Evolutionary conservation across 768 basidiomycete species (phyloP).

Genomic region (Polyporus arcularius): DNA sequence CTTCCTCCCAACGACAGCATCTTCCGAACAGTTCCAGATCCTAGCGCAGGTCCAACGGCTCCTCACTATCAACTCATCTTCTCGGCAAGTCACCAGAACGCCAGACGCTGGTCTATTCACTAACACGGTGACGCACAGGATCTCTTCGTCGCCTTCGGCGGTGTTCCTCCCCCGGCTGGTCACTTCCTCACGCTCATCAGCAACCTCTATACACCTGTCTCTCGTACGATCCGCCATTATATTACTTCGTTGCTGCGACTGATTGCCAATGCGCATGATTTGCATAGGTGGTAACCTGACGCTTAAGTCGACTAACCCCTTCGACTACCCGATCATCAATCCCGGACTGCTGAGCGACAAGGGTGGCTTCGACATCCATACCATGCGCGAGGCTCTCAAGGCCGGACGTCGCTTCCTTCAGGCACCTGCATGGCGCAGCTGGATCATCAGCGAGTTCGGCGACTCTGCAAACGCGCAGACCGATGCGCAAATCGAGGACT

Average conservation of each 20-base stretch:
- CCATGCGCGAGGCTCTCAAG: conserved; percentile 22
- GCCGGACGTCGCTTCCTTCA: not conserved
- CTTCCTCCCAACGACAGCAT: not conserved
- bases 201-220: not conserved
- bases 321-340: conserved; percentile 35
- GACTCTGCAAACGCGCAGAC: not conserved
- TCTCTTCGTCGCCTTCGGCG: not conserved
- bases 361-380: conserved; percentile 24
- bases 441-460: not conserved
- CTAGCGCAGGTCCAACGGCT: not conserved
- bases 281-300: conserved; percentile 8
- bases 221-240: not conserved
- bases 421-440: conserved; percentile 13
- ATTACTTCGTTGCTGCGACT: not conserved
- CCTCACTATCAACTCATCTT: conserved; percentile 3
- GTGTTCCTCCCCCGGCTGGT: not conserved
- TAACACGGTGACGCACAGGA: not conserved
- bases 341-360: conserved; percentile 15
- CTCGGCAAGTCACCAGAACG: not conserved
- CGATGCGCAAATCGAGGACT: conserved; percentile 2
- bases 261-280: no score
- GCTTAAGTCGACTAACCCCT: conserved; percentile 41
- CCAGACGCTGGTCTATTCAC: not conserved
- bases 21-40: not conserved
- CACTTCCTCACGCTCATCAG: conserved; percentile 2